Evolutionary conservation across 176 grass and related monocot genomes (phyloP), one percentile per base, ranked within the genome.

Genomic region (Phoenix dactylifera): DNA sequence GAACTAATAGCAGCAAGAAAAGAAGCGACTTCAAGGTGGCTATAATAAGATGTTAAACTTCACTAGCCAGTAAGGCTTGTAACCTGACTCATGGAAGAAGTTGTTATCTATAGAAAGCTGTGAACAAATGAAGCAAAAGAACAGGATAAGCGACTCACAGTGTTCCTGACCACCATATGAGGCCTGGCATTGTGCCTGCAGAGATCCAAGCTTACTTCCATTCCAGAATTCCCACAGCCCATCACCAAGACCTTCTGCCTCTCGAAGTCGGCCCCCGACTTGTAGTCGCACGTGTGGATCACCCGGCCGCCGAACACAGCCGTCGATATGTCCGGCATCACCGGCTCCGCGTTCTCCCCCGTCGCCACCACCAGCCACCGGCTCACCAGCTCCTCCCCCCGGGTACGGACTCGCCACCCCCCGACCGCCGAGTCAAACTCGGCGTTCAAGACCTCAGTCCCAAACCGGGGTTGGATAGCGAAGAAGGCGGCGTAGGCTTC

Each of bases 151-250:
- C 10, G 6, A 65, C 50, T 82, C 77, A 98, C 93, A 59, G 87
- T 88, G 80, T 89, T 89, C 23, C 93, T 79, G 65, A 98, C 93
- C 26, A 92, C 88, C 76, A 98, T 67, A 28, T 73, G 76, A 4
- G 93, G 88, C 66, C 44, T 73, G 1, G 85, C 93, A 53, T 75
- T 75, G 16, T 98, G 74, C 24, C 79, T 62, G 69, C 88, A 89
- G 72, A 98, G 79, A 77, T 98, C 93, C 64, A 98, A 60, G 76
- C 93, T 89, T 68, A 98, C 84, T 82, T 98, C 93, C 93, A 92
- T 98, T 59, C 93, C 93, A 56, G 93, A 98, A 68, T 98, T 98
- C 60, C 93, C 93, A 62, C 93, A 98, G 3, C 93, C 93, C 0
- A 98, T 59, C 12, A 98, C 93, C 44, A 98, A 52, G 28, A 98